Evolutionary conservation across 176 grass and related monocot genomes (phyloP), one percentile per base, ranked within the genome.

Genomic region (Musa itinerans): DNA sequence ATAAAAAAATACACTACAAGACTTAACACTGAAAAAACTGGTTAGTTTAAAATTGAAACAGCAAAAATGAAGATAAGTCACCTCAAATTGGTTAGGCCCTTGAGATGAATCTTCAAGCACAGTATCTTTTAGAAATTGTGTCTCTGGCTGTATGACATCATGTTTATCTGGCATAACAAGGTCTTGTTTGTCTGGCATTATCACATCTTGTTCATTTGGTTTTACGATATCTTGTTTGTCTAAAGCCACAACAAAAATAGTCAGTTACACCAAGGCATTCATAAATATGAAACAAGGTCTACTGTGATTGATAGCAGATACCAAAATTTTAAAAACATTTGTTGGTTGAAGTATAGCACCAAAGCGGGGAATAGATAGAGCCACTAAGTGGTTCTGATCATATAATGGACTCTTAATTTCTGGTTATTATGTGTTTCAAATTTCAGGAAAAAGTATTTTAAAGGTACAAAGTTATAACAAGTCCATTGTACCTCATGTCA

Each of bases 41-140:
- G 9, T 68, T 50, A 21, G 17, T 9, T 27, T 65, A 73, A 52
- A 80, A 64, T 34, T 34, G 27, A 7, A 20, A 73, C 7, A 70
- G 2, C 10, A 70, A 43, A 43, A 43, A 5, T 43, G 34, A 43
- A 43, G 34, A 50, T 52, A 73, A 72, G 21, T 34, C 16, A 78
- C 84, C 80, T 86, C 80, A 11, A 63, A 54, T 78, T 54, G 63
- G 21, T 71, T 71, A 71, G 77, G 66, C 15, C 43, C 77, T 59
- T 71, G 13, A 19, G 65, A 79, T 79, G 53, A 79, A 69, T 55
- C 17, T 70, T 79, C 80, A 23, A 79, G 56, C 52, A 78, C 74
- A 68, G 53, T 22, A 50, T 54, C 58, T 74, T 74, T 68, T 69
- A 74, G 63, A 29, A 25, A 69, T 63, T 86, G 69, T 27, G 63